Conservation (phyloP, 2,329 filamentous ascomycete genomes). For the Blumeria hordei region DNA sequence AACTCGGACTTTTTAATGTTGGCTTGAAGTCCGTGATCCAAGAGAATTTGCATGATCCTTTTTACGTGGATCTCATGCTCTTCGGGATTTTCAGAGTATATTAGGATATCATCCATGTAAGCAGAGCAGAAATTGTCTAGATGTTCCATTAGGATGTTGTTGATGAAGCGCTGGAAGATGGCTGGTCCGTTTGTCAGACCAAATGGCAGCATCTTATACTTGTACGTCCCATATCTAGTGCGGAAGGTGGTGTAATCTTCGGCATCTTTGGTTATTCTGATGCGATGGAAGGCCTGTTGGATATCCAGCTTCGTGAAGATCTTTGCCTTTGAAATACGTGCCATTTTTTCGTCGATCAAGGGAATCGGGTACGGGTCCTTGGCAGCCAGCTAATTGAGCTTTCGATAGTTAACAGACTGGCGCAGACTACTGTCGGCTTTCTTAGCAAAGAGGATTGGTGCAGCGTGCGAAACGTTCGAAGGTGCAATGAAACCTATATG, state of each 20-base stretch:
- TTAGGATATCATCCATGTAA: conserved; percentile 4
- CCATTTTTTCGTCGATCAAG: neutral
- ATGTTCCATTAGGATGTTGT: neutral
- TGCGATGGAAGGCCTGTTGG: neutral
- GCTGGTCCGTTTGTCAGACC: neutral
- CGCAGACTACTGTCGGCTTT: neutral
- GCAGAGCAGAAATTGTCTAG: neutral
- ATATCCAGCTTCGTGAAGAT: conserved; percentile 1
- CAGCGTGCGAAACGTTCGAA: neutral
- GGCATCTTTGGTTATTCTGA: neutral
- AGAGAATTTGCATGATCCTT: neutral
- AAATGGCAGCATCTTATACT: neutral
- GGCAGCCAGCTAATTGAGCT: neutral
- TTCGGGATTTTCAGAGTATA: neutral
- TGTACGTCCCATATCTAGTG: neutral
- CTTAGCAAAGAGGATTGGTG: neutral
- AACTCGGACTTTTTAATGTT: neutral
- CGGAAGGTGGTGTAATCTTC: neutral
- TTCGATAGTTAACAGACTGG: neutral
- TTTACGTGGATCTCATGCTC: neutral
- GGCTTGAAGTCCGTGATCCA: too few species aligned
- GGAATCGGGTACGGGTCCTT: conserved; percentile 1
- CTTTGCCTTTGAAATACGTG: neutral
- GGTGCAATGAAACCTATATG: neutral
- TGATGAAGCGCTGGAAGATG: conserved; percentile 1